These are phyloP conservation scores for Colletotrichum graminicola DNA, from an alignment of 2,329 filamentous ascomycete species.

Conservation along the genomic window DNA sequence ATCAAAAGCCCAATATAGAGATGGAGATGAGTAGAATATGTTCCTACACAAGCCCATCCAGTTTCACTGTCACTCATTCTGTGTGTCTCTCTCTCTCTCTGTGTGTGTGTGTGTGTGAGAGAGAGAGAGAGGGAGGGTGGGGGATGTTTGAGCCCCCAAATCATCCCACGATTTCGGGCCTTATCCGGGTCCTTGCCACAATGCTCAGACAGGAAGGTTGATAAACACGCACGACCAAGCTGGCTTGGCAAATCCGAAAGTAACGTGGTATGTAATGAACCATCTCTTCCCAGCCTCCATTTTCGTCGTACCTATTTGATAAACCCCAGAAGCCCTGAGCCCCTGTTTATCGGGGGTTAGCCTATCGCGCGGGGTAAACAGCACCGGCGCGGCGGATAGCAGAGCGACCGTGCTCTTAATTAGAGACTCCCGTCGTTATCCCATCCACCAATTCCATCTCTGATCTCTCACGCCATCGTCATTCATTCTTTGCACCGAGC, in stretches of 20 bases:
- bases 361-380: constrained; percentile 41
- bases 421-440: constrained; percentile 4
- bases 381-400: constrained; percentile 7
- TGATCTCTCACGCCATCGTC: constrained; percentile 11
- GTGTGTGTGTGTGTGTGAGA: neutral
- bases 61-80: neutral
- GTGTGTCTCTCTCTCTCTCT: no score
- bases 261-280: constrained; percentile 28
- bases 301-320: neutral
- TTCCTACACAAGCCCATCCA: no score
- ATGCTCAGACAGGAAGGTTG: constrained; percentile 42
- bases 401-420: constrained; percentile 21
- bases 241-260: constrained; percentile 24
- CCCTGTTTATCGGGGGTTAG: constrained; percentile 32
- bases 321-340: neutral
- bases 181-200: neutral
- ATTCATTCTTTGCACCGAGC: neutral
- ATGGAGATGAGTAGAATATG: neutral
- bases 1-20: neutral
- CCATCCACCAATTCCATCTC: constrained; percentile 8
- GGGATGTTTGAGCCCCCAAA: no score
- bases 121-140: no score
- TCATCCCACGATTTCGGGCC: neutral
- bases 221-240: constrained; percentile 28
- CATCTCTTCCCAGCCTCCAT: constrained; percentile 5